These are phyloP conservation scores for Chlorella sp. DNA, from an alignment of 139 green algal genomes.

Conservation along the genomic window DNA sequence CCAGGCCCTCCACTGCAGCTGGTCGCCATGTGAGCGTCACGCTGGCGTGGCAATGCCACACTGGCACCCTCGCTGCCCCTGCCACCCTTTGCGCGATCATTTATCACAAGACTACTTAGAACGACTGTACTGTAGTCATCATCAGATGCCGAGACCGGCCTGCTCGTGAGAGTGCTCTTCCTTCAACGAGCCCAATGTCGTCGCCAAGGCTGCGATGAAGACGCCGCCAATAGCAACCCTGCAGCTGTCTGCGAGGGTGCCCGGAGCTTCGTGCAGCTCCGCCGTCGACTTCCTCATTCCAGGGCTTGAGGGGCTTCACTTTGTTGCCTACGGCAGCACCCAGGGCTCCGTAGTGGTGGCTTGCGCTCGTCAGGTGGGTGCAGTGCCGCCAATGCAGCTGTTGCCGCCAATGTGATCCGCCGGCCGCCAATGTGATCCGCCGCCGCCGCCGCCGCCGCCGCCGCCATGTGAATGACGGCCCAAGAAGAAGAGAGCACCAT, in stretches of 20 bases:
- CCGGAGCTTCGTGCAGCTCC: not conserved
- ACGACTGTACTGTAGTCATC: no score
- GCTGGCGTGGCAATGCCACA: no score
- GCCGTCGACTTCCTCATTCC: conserved; percentile 32
- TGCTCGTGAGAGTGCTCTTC: no score
- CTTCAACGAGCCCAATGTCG: no score
- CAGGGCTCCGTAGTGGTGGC: conserved; percentile 21
- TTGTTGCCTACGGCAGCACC: conserved; percentile 35
- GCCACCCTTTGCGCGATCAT: no score
- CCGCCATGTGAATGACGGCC: not conserved
- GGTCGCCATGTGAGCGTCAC: no score
- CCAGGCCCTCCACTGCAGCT: no score
- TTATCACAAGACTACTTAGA: no score
- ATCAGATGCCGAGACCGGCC: no score
- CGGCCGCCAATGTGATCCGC: not conserved
- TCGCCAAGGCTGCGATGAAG: no score
- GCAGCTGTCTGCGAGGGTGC: not conserved
- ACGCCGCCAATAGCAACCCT: not conserved
- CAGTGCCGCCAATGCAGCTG: not conserved
- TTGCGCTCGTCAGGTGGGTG: conserved; percentile 14
- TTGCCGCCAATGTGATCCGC: not conserved
- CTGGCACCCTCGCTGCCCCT: no score
- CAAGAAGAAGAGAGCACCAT: not conserved
- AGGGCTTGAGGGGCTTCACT: conserved; percentile 27
- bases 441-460: not conserved